Percentiles rank a stretch among this genome's conserved stretches.
Conservation (phyloP, 495 filamentous ascomycete species). For the Penicillium macrosclerotiorum region DNA sequence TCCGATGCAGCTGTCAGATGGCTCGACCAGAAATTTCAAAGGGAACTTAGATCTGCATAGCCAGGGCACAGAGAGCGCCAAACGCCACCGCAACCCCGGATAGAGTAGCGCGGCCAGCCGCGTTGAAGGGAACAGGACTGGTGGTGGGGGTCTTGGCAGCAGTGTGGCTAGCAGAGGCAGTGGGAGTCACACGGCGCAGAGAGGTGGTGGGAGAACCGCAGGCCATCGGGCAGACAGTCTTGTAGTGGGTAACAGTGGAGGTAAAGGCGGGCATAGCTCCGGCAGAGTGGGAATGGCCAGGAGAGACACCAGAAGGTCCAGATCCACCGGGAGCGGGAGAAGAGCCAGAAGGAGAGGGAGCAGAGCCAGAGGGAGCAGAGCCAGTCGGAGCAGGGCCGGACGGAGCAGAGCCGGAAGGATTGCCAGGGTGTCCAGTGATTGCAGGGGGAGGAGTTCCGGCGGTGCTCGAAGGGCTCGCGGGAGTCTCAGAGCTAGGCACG, state of each 20-base stretch:
- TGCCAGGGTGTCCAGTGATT: too few relatives aligned
- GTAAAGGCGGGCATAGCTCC: conserved; percentile 3
- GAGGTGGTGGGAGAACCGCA: conserved; percentile 6
- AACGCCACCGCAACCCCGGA: conserved; percentile 24
- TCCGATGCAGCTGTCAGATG: not conserved
- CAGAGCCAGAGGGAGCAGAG: not conserved
- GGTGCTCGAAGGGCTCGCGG: not conserved
- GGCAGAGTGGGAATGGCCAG: not conserved
- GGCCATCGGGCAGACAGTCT: conserved; percentile 9
- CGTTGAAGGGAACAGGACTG: conserved; percentile 22
- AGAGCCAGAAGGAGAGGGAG: not conserved
- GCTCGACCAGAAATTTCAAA: not conserved
- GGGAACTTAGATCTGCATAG: conserved; percentile 24
- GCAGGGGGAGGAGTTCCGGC: not conserved
- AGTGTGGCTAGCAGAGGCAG: conserved; percentile 7
- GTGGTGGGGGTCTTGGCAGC: conserved; percentile 6
- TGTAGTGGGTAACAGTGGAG: not conserved
- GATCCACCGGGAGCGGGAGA: not conserved
- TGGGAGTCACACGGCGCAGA: conserved; percentile 7
- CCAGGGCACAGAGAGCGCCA: conserved; percentile 20
- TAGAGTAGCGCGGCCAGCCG: conserved; percentile 26
- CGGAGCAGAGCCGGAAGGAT: conserved; percentile 1
- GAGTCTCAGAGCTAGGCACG: not conserved
- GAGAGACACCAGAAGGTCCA: not conserved
- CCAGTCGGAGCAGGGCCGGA: not conserved